Evolutionary conservation across 2,329 filamentous ascomycete species (phyloP).

Genomic region (Fusarium albosuccineum): DNA sequence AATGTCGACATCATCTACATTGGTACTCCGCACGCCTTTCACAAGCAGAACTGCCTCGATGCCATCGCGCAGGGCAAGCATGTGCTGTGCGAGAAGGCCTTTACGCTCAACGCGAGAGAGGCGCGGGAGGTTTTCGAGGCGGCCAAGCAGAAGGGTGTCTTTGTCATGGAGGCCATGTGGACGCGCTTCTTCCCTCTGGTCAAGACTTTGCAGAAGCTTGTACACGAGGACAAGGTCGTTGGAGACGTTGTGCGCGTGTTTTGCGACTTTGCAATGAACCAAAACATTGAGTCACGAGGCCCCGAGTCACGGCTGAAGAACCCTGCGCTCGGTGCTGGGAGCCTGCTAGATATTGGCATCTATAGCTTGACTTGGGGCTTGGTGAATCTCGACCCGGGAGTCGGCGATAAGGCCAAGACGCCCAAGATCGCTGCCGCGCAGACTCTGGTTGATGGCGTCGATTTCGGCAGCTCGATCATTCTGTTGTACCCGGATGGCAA

Average conservation of each 20-base stretch:
- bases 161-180: constrained; percentile 62
- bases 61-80: constrained; percentile 59
- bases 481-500: constrained; percentile 55
- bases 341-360: constrained; percentile 59
- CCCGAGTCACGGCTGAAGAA: constrained; percentile 53
- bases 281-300: constrained; percentile 50
- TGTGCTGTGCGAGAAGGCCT: constrained; percentile 61
- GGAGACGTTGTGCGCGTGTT: constrained; percentile 55
- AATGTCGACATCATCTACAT: constrained; percentile 61
- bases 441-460: constrained; percentile 51
- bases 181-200: constrained; percentile 58
- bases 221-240: constrained; percentile 56
- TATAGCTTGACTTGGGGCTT: constrained; percentile 58
- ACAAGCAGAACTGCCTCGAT: constrained; percentile 58
- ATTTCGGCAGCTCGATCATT: constrained; percentile 53
- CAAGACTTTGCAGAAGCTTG: constrained; percentile 48
- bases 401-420: constrained; percentile 43
- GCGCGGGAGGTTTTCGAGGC: constrained; percentile 56
- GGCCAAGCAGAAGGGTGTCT: constrained; percentile 56
- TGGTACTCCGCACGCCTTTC: constrained; percentile 60
- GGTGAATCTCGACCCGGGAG: constrained; percentile 49
- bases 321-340: constrained; percentile 56
- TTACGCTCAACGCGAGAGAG: constrained; percentile 56
- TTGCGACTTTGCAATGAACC: constrained; percentile 56
- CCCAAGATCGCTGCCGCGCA: constrained; percentile 55